Conservation (phyloP, 2,329 filamentous ascomycete species). For the Botrytis squamosa region DNA sequence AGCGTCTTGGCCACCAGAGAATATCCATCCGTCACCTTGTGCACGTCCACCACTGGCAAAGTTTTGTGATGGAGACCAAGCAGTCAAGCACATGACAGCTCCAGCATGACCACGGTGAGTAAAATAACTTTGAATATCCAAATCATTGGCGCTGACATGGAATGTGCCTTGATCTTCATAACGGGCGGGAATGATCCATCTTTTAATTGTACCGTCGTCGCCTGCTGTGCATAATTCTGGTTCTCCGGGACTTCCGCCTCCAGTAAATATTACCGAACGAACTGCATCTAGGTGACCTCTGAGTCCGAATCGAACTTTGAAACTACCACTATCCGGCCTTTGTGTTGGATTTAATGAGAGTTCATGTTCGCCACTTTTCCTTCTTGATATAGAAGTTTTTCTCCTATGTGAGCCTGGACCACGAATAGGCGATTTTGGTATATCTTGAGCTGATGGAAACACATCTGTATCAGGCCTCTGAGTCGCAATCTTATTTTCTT, state of each 20-base stretch:
- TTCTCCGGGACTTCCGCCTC: slow-evolving; percentile 90
- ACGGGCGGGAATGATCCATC: slow-evolving; percentile 88
- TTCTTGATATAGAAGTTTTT: slow-evolving; percentile 74
- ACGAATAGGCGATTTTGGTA: slow-evolving; percentile 77
- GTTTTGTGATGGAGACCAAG: slow-evolving; percentile 82
- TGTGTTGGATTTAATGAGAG: slow-evolving; percentile 53
- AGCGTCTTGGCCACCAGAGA: slow-evolving; percentile 92
- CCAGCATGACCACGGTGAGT: slow-evolving; percentile 94
- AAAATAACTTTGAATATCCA: slow-evolving; percentile 91
- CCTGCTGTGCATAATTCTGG: slow-evolving; percentile 96
- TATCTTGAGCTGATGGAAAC: slow-evolving; percentile 78
- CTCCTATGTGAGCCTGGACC: slow-evolving; percentile 69
- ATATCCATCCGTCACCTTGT: slow-evolving; percentile 95
- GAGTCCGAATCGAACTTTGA: slow-evolving; percentile 90
- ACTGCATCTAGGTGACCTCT: slow-evolving; percentile 93
- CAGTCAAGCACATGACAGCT: slow-evolving; percentile 79
- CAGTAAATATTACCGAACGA: slow-evolving; percentile 92
- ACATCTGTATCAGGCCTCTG: slow-evolving; percentile 81
- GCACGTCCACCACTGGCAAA: slow-evolving; percentile 87
- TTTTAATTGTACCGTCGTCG: slow-evolving; percentile 93
- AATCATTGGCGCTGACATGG: slow-evolving; percentile 55
- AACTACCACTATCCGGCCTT: slow-evolving; percentile 70
- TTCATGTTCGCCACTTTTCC: slow-evolving; percentile 68
- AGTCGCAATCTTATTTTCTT: slow-evolving; percentile 49
- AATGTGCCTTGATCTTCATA: slow-evolving; percentile 62